Base-by-base conservation (phyloP, 352 stramenopile species). In the Thalassiosira hispida region DNA sequence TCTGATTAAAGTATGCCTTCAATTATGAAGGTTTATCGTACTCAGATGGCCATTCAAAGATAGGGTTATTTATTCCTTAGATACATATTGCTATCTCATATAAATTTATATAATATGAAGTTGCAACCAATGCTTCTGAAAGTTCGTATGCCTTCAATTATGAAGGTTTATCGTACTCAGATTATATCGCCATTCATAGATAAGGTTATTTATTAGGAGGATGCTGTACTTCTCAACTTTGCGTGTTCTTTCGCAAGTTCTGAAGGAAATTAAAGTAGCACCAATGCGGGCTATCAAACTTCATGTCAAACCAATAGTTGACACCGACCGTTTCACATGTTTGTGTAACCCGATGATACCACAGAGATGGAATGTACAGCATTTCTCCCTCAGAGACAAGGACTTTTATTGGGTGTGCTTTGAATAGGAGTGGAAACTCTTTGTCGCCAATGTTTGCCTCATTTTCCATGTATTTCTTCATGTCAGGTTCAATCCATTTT, bases 241-340 rank as follows among this genome's bases (percentile, higher is more conserved):
- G 31, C 40, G 4, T 57, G 4, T 16, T 14, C 3, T 47, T 44
- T 59, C 63, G 70, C 44, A 87, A 56, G 40, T 87, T 63, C 70
- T 92, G 79, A n/a, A 91, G 59, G 25, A 93, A 87, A 65, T 90
- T 79, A 80, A 90, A 93, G 57, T 89, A 90, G 69, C 81, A 91
- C 85, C 86, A 93, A 22, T 86, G 76, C 0, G 84, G 89, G 59
- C 80, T 87, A 65, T 95, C 89, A 83, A 95, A 96, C n/a, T 84
- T 79, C 90, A 95, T 95, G 67, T 96, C 92, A 66, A 92, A 94
- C 93, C 93, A 96, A 42, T 91, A 96, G 52, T 96, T 96, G 1
- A 95, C 84, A 9, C 82, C 89, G 11, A 96, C 81, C 1, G 93
- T 96, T 77, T 93, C 79, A 52, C 77, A 83, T 20, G 76, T 87